These are phyloP conservation scores for Phaeoacremonium minimum DNA, from an alignment of 2,329 filamentous ascomycete genomes.

Conservation along the genomic window DNA sequence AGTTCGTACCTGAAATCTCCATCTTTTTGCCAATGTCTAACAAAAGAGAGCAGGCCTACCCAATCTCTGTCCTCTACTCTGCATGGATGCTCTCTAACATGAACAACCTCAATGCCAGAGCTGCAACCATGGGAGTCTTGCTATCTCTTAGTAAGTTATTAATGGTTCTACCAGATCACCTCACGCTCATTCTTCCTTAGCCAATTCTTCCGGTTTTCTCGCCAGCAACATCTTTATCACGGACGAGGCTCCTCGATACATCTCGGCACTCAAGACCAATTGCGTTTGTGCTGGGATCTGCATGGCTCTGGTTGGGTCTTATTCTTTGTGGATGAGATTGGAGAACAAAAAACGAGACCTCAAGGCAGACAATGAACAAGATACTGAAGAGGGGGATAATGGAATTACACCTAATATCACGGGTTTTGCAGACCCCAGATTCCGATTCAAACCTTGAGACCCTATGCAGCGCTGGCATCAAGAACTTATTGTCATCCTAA, in stretches of 20 bases:
- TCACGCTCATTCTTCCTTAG: too few relatives aligned
- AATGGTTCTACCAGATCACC: too few relatives aligned
- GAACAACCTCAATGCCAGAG: slow-evolving; percentile 7
- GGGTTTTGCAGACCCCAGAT: too few relatives aligned
- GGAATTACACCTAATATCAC: too few relatives aligned
- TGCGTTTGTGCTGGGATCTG: slow-evolving; percentile 1
- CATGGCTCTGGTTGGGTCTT: neutral
- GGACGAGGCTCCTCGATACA: slow-evolving; percentile 6
- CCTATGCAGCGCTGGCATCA: too few relatives aligned
- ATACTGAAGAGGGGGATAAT: too few relatives aligned
- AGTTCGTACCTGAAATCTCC: too few relatives aligned
- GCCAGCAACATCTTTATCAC: slow-evolving; percentile 5
- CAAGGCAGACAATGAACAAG: too few relatives aligned
- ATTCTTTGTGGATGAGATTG: slow-evolving; percentile 6
- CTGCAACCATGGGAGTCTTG: slow-evolving; percentile 2
- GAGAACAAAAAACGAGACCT: too few relatives aligned
- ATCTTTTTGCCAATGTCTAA: too few relatives aligned
- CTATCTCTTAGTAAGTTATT: slow-evolving; percentile 1
- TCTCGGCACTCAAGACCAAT: slow-evolving; percentile 3
- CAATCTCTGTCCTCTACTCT: slow-evolving; percentile 1
- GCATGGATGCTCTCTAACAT: slow-evolving; percentile 5
- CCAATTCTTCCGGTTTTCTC: slow-evolving; percentile 4
- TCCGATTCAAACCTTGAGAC: too few relatives aligned
- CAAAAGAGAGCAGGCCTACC: slow-evolving; percentile 4
- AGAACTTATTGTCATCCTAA: too few relatives aligned